phyloP scores from a whole-genome alignment of 2,329 filamentous ascomycete genomes.

The Dothiorella sarmentorum region DNA sequence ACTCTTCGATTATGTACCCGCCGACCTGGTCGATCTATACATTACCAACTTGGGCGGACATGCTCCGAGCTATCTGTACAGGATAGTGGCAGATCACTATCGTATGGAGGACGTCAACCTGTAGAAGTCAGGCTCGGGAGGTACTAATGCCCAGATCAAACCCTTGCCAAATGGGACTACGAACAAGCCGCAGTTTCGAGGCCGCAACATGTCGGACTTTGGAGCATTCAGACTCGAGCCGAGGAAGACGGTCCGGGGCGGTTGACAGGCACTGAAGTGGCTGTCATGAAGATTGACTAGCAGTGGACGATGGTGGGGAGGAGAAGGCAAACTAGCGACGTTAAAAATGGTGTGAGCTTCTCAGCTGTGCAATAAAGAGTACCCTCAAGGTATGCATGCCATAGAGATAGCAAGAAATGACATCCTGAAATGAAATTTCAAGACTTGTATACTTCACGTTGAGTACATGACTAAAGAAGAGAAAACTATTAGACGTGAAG shows the following conservation, averaged over 20 bases:
- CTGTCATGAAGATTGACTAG: too few species aligned
- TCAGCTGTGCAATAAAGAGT: too few species aligned
- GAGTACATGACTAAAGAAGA: too few species aligned
- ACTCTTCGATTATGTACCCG: constrained; percentile 76
- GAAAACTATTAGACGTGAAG: too few species aligned
- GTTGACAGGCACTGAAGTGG: too few species aligned
- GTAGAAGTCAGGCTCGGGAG: neutral
- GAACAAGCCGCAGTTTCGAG: neutral
- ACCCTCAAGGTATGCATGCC: too few species aligned
- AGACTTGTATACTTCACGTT: too few species aligned
- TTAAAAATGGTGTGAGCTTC: too few species aligned
- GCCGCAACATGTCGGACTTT: neutral
- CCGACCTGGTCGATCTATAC: constrained; percentile 73
- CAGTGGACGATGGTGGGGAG: too few species aligned
- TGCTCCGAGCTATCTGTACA: constrained; percentile 68
- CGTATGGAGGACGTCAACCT: neutral
- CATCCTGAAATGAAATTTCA: too few species aligned
- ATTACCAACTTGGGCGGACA: constrained; percentile 79
- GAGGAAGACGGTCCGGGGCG: constrained; percentile 3
- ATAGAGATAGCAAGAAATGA: too few species aligned
- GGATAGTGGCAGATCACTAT: constrained; percentile 72
- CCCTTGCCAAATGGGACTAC: neutral
- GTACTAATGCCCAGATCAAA: neutral
- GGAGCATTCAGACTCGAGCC: neutral
- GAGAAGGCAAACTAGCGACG: too few species aligned